Evolutionary conservation across 2,329 filamentous ascomycete genomes (phyloP).

Genomic region (Trichoderma afroharzianum): DNA sequence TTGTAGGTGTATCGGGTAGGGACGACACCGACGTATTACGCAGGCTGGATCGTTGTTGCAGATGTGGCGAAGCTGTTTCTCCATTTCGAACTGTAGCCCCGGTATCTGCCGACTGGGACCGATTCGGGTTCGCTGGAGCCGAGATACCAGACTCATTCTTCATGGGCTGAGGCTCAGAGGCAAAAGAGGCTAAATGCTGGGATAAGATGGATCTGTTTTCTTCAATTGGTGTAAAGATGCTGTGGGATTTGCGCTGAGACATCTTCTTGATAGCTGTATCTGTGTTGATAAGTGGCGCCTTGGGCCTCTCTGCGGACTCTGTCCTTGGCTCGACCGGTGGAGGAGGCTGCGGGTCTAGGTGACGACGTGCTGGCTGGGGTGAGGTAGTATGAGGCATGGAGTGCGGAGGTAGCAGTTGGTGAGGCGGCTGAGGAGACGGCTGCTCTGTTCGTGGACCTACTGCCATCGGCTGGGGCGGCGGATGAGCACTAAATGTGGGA

Average conservation of each 20-base stretch:
- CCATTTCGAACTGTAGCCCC: conserved; percentile 52
- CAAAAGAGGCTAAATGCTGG: conserved; percentile 71
- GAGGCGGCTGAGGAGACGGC: conserved; percentile 56
- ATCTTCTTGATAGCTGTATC: conserved; percentile 56
- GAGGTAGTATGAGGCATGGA: conserved; percentile 48
- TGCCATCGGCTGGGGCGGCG: conserved; percentile 46
- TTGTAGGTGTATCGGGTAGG: conserved; percentile 65
- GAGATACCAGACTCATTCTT: conserved; percentile 36
- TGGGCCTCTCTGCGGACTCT: conserved; percentile 46
- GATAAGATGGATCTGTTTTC: conserved; percentile 85
- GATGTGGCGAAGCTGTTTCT: conserved; percentile 53
- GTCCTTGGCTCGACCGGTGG: conserved; percentile 48
- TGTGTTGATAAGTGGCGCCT: conserved; percentile 48
- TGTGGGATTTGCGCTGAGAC: conserved; percentile 76
- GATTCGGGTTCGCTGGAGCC: conserved; percentile 40
- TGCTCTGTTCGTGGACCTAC: conserved; percentile 50
- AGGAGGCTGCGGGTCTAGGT: conserved; percentile 49
- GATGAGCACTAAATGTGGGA: conserved; percentile 59
- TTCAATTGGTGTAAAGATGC: conserved; percentile 97
- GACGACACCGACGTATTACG: conserved; percentile 55
- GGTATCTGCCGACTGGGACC: conserved; percentile 64
- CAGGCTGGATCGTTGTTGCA: conserved; percentile 48
- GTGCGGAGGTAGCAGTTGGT: conserved; percentile 48
- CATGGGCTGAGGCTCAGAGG: conserved; percentile 46
- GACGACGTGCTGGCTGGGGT: conserved; percentile 41